Conservation (phyloP, 1,284 basidiomycete genomes). For the Boletellus sp. region DNA sequence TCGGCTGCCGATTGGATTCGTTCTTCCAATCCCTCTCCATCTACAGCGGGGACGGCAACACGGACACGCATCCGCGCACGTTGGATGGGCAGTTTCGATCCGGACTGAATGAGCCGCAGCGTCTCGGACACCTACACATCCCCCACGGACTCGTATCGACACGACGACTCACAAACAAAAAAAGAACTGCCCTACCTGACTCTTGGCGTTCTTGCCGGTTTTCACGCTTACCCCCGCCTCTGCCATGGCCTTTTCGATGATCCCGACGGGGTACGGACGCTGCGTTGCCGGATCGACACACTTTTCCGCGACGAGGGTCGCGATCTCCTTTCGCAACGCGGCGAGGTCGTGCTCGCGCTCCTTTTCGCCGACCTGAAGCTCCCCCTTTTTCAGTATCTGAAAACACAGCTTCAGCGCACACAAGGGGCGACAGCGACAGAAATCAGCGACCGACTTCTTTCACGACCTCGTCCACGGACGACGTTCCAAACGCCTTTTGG, state of each 20-base stretch:
- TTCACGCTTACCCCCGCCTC: slow-evolving; percentile 93
- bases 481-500: slow-evolving; percentile 86
- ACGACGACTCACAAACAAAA: background rate
- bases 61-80: slow-evolving; percentile 90
- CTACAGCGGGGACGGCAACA: slow-evolving; percentile 73
- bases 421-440: background rate
- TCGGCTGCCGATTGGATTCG: slow-evolving; percentile 74
- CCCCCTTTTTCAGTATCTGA: slow-evolving; percentile 92
- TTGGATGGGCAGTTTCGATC: slow-evolving; percentile 85
- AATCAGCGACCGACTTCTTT: slow-evolving; percentile 61
- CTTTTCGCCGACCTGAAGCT: slow-evolving; percentile 96
- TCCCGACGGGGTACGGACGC: slow-evolving; percentile 87
- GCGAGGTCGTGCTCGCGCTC: slow-evolving; percentile 89
- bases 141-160: background rate
- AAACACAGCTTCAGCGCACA: background rate
- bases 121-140: slow-evolving; percentile 78
- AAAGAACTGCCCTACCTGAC: slow-evolving; percentile 54
- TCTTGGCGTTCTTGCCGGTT: slow-evolving; percentile 87
- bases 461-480: slow-evolving; percentile 71
- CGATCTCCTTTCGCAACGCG: slow-evolving; percentile 87
- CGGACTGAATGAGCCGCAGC: slow-evolving; percentile 79
- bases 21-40: slow-evolving; percentile 72
- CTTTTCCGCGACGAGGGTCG: slow-evolving; percentile 90
- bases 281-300: slow-evolving; percentile 92
- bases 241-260: slow-evolving; percentile 97